phyloP scores from a whole-genome alignment of 1,139 yeast genomes.

The Yamadazyma epiphylla region DNA sequence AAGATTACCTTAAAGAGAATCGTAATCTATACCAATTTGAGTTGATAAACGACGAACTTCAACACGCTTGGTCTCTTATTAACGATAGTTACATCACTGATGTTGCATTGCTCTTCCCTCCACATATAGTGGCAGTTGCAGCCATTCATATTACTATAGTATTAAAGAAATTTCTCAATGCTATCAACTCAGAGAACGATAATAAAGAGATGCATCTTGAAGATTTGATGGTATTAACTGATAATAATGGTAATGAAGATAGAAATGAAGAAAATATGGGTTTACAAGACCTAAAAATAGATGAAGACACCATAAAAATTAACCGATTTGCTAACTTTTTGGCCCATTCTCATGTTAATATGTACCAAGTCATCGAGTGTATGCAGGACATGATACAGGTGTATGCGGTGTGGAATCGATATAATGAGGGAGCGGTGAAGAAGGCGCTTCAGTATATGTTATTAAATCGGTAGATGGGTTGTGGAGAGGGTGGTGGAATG shows the following conservation, averaged over 20 bases:
- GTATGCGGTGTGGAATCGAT: conserved; percentile 81
- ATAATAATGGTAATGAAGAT: conserved; percentile 11
- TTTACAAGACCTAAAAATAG: conserved; percentile 26
- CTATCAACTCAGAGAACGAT: conserved; percentile 11
- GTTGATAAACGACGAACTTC: conserved; percentile 67
- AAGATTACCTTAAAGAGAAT: conserved; percentile 37
- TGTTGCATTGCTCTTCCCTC: conserved; percentile 76
- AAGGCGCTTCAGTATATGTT: conserved; percentile 42
- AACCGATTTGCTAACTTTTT: conserved; percentile 60
- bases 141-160: conserved; percentile 74
- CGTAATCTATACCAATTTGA: conserved; percentile 26
- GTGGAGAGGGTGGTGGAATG: no score
- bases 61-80: conserved; percentile 83
- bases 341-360: conserved; percentile 71
- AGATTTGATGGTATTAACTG: conserved; percentile 32
- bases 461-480: conserved; percentile 23
- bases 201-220: conserved; percentile 29
- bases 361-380: conserved; percentile 73
- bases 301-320: conserved; percentile 41
- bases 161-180: conserved; percentile 32
- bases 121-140: conserved; percentile 84
- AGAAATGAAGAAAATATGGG: conserved; percentile 9
- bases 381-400: conserved; percentile 77
- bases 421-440: conserved; percentile 56
- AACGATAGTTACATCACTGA: conserved; percentile 92